phyloP scores from a whole-genome alignment of 768 basidiomycete genomes.

The Porpolomopsis calyptriformis region DNA sequence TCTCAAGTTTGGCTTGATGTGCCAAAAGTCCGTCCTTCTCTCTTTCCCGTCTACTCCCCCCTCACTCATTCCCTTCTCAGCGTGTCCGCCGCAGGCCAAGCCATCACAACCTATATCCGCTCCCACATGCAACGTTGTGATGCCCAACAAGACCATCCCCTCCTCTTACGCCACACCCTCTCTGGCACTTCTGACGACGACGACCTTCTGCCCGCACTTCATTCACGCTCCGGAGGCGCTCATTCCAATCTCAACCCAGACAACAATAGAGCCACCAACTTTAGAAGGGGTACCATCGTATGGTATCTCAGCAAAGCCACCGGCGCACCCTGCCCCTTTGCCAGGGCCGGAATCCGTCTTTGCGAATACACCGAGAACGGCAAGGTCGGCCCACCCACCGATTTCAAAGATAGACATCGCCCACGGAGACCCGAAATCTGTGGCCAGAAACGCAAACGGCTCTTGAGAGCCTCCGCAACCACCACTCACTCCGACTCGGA shows the following conservation, averaged over 20 bases:
- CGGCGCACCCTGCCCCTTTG: conserved; percentile 67
- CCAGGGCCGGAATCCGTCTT: conserved; percentile 59
- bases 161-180: conserved; percentile 60
- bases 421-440: conserved; percentile 19
- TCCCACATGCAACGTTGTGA: conserved; percentile 65
- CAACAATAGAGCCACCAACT: conserved; percentile 52
- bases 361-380: conserved; percentile 54
- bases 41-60: conserved; percentile 7
- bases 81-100: conserved; percentile 68
- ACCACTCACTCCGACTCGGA: conserved; percentile 20
- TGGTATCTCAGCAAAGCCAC: conserved; percentile 74
- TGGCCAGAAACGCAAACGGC: conserved; percentile 35
- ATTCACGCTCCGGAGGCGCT: conserved; percentile 63
- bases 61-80: conserved; percentile 27
- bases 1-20: conserved; percentile 51
- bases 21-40: conserved; percentile 55
- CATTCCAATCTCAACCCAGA: conserved; percentile 29
- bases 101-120: conserved; percentile 76
- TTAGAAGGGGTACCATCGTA: conserved; percentile 67
- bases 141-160: conserved; percentile 57
- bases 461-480: conserved; percentile 20
- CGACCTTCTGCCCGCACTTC: conserved; percentile 58
- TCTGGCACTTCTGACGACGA: conserved; percentile 68
- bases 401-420: conserved; percentile 18
- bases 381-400: conserved; percentile 20